Evolutionary conservation across 2,329 filamentous ascomycete genomes (phyloP).

Genomic region (Rutstroemia sydowiana): DNA sequence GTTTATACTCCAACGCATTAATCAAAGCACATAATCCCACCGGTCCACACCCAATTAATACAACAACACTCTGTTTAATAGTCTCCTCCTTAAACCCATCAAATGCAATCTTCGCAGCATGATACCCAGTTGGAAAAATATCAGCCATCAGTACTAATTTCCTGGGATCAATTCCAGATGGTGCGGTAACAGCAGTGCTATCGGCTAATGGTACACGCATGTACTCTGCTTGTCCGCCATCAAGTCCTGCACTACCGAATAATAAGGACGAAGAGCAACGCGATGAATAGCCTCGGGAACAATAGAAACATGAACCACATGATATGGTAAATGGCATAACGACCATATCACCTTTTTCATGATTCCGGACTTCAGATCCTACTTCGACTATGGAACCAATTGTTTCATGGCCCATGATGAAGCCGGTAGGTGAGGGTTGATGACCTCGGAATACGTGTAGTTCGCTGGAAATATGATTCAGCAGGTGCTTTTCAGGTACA

Average conservation of each 20-base stretch:
- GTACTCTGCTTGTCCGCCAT: conserved; percentile 78
- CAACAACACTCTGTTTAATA: conserved; percentile 60
- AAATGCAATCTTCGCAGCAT: conserved; percentile 73
- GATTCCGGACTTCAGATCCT: conserved; percentile 59
- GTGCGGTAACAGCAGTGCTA: conserved; percentile 69
- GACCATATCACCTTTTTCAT: conserved; percentile 68
- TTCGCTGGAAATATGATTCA: conserved; percentile 44
- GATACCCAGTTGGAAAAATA: conserved; percentile 84
- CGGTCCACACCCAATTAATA: conserved; percentile 78
- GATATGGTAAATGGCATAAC: conserved; percentile 80
- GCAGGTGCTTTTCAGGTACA: not conserved
- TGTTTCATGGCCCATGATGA: conserved; percentile 75
- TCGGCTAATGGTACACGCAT: conserved; percentile 77
- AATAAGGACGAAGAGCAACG: conserved; percentile 65
- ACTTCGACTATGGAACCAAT: conserved; percentile 65
- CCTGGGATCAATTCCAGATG: conserved; percentile 63
- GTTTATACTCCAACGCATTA: conserved; percentile 67
- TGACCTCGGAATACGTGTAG: conserved; percentile 80
- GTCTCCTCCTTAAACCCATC: conserved; percentile 48
- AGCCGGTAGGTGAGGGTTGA: conserved; percentile 56
- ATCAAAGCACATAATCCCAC: conserved; percentile 80
- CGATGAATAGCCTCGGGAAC: conserved; percentile 66
- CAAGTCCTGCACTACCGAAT: conserved; percentile 62
- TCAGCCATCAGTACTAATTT: conserved; percentile 83
- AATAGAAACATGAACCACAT: conserved; percentile 77